Evolutionary conservation across 2,329 filamentous ascomycete species (phyloP).

Genomic region (Cytospora leucostoma): DNA sequence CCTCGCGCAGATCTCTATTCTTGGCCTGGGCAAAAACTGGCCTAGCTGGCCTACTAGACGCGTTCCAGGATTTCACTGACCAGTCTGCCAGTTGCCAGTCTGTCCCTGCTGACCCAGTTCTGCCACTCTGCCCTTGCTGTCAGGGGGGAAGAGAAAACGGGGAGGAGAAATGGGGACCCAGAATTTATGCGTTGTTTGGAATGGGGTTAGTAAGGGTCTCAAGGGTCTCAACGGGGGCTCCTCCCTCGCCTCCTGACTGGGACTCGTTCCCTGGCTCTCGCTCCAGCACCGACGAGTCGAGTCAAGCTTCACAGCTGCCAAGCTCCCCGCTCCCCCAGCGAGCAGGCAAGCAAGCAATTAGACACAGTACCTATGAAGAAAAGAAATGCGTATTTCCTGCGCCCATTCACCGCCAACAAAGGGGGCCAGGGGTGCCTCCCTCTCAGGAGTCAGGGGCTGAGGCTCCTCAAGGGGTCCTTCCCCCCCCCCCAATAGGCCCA

Average conservation of each 20-base stretch:
- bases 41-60: background rate
- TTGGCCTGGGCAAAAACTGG: background rate
- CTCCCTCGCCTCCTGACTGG: slow-evolving; percentile 1
- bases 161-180: background rate
- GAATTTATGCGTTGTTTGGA: background rate
- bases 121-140: background rate
- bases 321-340: too few relatives aligned
- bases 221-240: too few relatives aligned
- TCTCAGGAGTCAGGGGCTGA: background rate
- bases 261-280: background rate
- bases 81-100: too few relatives aligned
- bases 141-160: background rate
- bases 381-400: background rate
- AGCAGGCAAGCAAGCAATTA: too few relatives aligned
- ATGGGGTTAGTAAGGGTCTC: background rate
- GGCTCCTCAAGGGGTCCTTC: background rate
- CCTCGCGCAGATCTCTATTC: background rate
- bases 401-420: background rate
- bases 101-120: too few relatives aligned
- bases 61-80: background rate
- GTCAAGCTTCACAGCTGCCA: background rate
- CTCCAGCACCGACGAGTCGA: background rate
- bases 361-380: too few relatives aligned
- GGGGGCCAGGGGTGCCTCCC: background rate
- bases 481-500: slow-evolving; percentile 8